These are phyloP conservation scores for Zanthoxylum bungeanum DNA, from an alignment of 345 rosid genomes.

Conservation along the genomic window DNA sequence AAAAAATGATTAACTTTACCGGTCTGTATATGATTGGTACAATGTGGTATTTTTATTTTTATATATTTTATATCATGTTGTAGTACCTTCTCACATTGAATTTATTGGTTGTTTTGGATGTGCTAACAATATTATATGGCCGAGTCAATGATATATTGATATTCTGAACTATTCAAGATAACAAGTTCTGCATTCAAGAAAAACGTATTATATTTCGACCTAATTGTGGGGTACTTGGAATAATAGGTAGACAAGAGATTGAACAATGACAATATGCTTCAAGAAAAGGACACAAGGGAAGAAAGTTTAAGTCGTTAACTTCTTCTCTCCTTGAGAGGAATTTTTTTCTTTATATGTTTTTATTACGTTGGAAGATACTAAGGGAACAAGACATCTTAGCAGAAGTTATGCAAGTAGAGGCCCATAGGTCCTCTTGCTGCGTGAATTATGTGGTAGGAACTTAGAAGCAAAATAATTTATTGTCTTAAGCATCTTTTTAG, in stretches of 20 bases:
- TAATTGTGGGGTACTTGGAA: not conserved
- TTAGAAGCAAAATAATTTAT: conserved; percentile 1
- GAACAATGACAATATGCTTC: not conserved
- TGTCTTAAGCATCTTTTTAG: conserved; percentile 8
- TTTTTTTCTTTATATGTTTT: not conserved
- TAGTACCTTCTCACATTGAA: not conserved
- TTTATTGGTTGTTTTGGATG: not conserved
- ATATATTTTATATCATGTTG: not conserved
- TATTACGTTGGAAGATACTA: not conserved
- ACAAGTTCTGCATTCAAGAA: not conserved
- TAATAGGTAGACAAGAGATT: not conserved
- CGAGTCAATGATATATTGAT: not conserved
- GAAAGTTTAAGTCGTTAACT: conserved; percentile 9
- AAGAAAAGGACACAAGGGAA: not conserved
- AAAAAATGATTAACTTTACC: not conserved
- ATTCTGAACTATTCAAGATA: not conserved
- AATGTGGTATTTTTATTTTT: not conserved
- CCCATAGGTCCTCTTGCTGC: conserved; percentile 17
- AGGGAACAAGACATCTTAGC: not conserved
- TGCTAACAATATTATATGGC: not conserved
- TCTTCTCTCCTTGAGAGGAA: conserved; percentile 10
- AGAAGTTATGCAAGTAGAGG: not conserved
- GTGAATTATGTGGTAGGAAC: not conserved
- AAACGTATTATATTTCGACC: not conserved
- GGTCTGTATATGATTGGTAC: not conserved